phyloP scores from a whole-genome alignment of 2,329 filamentous ascomycete genomes.

The Colletotrichum chrysophilum region DNA sequence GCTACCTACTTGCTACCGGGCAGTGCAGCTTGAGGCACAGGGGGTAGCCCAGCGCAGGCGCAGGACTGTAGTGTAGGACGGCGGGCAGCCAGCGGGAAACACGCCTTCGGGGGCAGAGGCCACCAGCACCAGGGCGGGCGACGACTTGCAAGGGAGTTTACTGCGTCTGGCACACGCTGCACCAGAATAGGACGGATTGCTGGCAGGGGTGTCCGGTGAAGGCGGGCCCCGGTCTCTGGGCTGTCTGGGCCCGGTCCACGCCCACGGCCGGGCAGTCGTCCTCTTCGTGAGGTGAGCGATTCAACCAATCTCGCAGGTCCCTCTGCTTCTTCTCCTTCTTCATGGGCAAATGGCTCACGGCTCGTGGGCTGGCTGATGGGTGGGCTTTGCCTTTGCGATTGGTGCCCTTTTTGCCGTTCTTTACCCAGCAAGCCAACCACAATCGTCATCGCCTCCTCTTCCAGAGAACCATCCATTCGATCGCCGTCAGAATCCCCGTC shows the following conservation, averaged over 20 bases:
- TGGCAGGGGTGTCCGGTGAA: constrained; percentile 14
- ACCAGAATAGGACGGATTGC: not conserved
- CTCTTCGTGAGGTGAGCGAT: not conserved
- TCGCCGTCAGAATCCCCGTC: not conserved
- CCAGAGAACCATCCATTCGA: not conserved
- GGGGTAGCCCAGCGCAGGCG: not conserved
- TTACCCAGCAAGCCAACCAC: constrained; percentile 1
- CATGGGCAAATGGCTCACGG: not conserved
- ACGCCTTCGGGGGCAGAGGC: not conserved
- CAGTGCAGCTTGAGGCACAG: constrained; percentile 17
- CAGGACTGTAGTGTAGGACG: not conserved
- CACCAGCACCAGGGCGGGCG: not conserved
- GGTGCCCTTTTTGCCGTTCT: constrained; percentile 9
- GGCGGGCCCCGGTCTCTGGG: not conserved
- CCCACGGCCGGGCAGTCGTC: not conserved
- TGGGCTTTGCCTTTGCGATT: not conserved
- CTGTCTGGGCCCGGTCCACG: not conserved
- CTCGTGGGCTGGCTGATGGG: not conserved
- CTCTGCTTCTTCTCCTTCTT: not conserved
- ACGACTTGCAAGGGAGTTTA: not conserved
- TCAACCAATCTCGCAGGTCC: not conserved
- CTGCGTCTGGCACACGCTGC: not conserved
- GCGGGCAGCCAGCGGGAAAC: not conserved
- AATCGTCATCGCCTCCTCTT: not conserved
- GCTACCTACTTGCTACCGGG: not conserved